phyloP scores from a whole-genome alignment of 139 green algal species.

The Pedinophyceae sp. region DNA sequence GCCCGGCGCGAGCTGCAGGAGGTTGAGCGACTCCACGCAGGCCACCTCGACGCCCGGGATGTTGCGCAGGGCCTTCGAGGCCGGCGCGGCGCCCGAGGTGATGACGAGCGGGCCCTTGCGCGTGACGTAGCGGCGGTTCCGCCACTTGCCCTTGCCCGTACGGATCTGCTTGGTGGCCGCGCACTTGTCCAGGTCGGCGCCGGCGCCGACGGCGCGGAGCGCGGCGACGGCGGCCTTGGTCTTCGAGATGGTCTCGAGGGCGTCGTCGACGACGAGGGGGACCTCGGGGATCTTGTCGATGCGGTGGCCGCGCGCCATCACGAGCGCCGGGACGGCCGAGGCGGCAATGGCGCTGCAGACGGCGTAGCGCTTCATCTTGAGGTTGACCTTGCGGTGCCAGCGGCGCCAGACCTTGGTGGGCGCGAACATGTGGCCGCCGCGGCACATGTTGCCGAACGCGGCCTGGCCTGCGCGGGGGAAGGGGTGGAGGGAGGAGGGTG shows the following conservation, averaged over 20 bases:
- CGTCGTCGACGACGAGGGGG: conserved; percentile 83
- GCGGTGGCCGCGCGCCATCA: conserved; percentile 89
- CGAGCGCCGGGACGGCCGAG: conserved; percentile 80
- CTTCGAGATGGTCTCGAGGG: conserved; percentile 72
- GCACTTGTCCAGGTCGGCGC: conserved; percentile 78
- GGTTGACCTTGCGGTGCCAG: conserved; percentile 97
- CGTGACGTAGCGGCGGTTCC: conserved; percentile 86
- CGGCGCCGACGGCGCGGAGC: conserved; percentile 65
- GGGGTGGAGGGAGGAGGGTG: not conserved
- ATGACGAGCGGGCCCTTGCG: conserved; percentile 91
- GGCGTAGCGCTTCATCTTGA: conserved; percentile 94
- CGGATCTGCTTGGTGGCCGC: conserved; percentile 64
- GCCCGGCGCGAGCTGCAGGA: conserved; percentile 93
- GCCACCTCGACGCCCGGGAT: conserved; percentile 84
- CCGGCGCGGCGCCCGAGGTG: conserved; percentile 64
- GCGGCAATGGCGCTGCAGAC: conserved; percentile 87
- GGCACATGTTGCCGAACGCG: conserved; percentile 99
- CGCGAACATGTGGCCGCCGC: conserved; percentile 94
- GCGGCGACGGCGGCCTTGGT: conserved; percentile 77
- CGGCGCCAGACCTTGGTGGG: conserved; percentile 92
- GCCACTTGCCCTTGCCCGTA: conserved; percentile 93
- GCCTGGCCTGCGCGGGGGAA: conserved; percentile 54
- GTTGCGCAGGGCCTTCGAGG: conserved; percentile 87
- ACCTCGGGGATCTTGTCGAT: conserved; percentile 88
- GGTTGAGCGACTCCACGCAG: conserved; percentile 78